Evolutionary conservation across 208 protist species (phyloP).

Genomic region (Leishmania gerbilli): DNA sequence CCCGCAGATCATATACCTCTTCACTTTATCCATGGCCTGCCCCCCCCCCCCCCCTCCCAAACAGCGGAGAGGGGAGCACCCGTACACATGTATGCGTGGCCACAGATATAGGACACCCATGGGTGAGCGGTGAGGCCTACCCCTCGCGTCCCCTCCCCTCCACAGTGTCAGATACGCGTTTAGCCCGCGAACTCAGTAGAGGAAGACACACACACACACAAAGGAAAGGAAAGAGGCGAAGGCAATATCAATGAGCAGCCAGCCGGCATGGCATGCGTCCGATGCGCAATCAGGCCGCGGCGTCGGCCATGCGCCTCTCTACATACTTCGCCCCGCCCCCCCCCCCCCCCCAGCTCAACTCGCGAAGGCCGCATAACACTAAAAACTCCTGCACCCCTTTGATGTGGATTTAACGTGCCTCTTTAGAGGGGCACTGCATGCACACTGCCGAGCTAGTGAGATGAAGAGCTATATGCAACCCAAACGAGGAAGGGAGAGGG

Average conservation of each 20-base stretch:
- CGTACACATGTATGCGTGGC: neutral
- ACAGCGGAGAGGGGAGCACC: neutral
- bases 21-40: neutral
- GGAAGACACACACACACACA: neutral
- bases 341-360: neutral
- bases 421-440: neutral
- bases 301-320: neutral
- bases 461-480: neutral
- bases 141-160: neutral
- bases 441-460: neutral
- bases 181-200: neutral
- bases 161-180: neutral
- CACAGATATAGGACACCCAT: neutral
- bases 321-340: neutral
- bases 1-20: neutral
- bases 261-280: neutral
- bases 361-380: neutral
- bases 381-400: neutral
- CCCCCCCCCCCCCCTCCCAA: neutral
- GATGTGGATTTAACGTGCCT: neutral
- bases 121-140: neutral
- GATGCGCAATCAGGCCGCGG: neutral
- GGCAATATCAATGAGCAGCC: neutral
- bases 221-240: neutral
- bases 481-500: too few relatives aligned